Percentiles rank a stretch among this genome's conserved stretches.
These are phyloP conservation scores for Tetragonia tetragonoides DNA, from an alignment of 148 eudicot genomes.

Conservation along the genomic window DNA sequence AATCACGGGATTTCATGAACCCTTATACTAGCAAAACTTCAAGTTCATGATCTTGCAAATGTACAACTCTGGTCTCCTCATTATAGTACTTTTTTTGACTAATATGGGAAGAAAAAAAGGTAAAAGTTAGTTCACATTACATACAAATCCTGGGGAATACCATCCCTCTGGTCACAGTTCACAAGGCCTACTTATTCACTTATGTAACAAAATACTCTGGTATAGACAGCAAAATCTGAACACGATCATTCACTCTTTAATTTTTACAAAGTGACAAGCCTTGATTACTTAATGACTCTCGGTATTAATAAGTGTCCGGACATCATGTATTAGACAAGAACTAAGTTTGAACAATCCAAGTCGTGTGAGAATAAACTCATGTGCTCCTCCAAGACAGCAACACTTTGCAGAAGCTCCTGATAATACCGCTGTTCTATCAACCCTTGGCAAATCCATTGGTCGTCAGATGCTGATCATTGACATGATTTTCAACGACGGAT, in stretches of 20 bases:
- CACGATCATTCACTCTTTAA: slow-evolving; percentile 17
- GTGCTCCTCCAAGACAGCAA: slow-evolving; percentile 3
- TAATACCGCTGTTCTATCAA: background rate
- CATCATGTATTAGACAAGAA: slow-evolving; percentile 4
- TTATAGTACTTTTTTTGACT: no score
- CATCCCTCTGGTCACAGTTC: no score
- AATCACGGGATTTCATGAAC: no score
- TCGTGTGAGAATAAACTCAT: background rate
- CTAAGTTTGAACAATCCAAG: background rate
- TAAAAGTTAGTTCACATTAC: no score
- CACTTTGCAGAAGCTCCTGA: background rate
- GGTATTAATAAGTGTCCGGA: slow-evolving; percentile 3
- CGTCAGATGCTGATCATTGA: slow-evolving; percentile 2
- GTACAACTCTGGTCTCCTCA: no score
- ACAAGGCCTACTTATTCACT: background rate
- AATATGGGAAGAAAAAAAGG: no score
- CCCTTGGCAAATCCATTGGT: slow-evolving; percentile 18
- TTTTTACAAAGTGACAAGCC: slow-evolving; percentile 18
- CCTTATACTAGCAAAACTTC: no score
- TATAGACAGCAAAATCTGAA: background rate
- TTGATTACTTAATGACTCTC: background rate
- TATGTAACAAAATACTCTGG: background rate
- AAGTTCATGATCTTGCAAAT: no score
- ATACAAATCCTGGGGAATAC: background rate
- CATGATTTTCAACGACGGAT: slow-evolving; percentile 9